Percentiles rank a stretch among this genome's conserved stretches.
Evolutionary conservation across 371 early-diverging fungal species (phyloP).

Genomic region (Vairimorpha necatrix): DNA sequence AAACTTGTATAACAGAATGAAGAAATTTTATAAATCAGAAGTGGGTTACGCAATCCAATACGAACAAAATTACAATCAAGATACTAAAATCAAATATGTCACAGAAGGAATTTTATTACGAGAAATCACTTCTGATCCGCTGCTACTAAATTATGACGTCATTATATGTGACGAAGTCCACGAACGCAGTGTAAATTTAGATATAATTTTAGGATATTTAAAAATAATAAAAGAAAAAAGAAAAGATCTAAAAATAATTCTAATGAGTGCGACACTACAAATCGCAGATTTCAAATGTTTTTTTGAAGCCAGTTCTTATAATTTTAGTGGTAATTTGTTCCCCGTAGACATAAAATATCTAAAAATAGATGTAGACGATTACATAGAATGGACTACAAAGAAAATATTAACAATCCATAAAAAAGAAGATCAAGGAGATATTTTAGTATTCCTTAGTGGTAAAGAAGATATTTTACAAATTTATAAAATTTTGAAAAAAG

Average conservation of each 20-base stretch:
- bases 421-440: constrained; percentile 29
- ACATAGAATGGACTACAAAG: constrained; percentile 29
- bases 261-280: constrained; percentile 77
- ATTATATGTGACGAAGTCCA: constrained; percentile 59
- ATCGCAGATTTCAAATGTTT: constrained; percentile 68
- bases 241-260: constrained; percentile 63
- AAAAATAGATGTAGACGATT: constrained; percentile 31
- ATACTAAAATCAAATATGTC: constrained; percentile 48
- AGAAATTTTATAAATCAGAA: not conserved
- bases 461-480: constrained; percentile 46
- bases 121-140: constrained; percentile 25
- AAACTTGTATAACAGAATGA: constrained; percentile 44
- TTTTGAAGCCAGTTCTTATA: constrained; percentile 70
- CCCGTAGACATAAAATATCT: constrained; percentile 68
- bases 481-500: not conserved
- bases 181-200: constrained; percentile 46
- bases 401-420: constrained; percentile 34
- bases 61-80: constrained; percentile 12
- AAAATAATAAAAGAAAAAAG: constrained; percentile 31
- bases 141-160: constrained; percentile 31
- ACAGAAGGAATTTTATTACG: constrained; percentile 59
- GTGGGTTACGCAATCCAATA: constrained; percentile 53
- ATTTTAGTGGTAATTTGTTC: constrained; percentile 74
- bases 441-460: constrained; percentile 58
- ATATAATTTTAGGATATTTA: constrained; percentile 41